Conservation (phyloP, 2,329 filamentous ascomycete species). For the Huntiella omanensis region DNA sequence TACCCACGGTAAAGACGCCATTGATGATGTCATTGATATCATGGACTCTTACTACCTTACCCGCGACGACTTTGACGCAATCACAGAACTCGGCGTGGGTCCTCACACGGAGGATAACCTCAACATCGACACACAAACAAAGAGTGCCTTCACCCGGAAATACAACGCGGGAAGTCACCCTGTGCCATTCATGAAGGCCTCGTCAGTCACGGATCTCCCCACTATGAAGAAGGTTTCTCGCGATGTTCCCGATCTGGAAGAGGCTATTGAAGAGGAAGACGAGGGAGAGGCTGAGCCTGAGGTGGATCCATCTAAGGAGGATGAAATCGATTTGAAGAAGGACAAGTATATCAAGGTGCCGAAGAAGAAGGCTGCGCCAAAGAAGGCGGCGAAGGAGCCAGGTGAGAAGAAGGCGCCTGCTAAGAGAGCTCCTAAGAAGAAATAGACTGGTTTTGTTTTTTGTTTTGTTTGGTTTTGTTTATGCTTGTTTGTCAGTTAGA, state of each 20-base stretch:
- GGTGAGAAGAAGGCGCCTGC: constrained; percentile 27
- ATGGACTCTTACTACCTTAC: constrained; percentile 98
- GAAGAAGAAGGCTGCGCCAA: constrained; percentile 43
- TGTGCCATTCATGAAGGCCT: constrained; percentile 90
- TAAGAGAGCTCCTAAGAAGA: constrained; percentile 19
- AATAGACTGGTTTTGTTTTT: constrained; percentile 1
- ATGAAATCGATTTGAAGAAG: constrained; percentile 69
- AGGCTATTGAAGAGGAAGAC: constrained; percentile 86
- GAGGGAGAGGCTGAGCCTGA: constrained; percentile 42
- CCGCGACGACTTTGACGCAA: constrained; percentile 82
- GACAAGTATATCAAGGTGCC: constrained; percentile 93
- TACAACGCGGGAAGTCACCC: constrained; percentile 80
- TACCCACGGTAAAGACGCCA: constrained; percentile 60
- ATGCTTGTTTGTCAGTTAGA: not conserved
- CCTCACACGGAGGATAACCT: constrained; percentile 58
- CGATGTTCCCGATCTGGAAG: constrained; percentile 83
- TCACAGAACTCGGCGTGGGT: constrained; percentile 79
- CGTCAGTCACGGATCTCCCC: constrained; percentile 28
- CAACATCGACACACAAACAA: constrained; percentile 68
- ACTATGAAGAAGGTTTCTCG: constrained; percentile 52
- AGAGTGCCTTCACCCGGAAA: constrained; percentile 73
- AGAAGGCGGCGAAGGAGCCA: constrained; percentile 23
- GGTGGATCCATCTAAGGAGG: constrained; percentile 48
- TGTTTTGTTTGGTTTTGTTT: constrained; percentile 1
- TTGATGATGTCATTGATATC: constrained; percentile 69